phyloP scores from a whole-genome alignment of 2,329 filamentous ascomycete genomes.

The Fusarium gaditjirri region DNA sequence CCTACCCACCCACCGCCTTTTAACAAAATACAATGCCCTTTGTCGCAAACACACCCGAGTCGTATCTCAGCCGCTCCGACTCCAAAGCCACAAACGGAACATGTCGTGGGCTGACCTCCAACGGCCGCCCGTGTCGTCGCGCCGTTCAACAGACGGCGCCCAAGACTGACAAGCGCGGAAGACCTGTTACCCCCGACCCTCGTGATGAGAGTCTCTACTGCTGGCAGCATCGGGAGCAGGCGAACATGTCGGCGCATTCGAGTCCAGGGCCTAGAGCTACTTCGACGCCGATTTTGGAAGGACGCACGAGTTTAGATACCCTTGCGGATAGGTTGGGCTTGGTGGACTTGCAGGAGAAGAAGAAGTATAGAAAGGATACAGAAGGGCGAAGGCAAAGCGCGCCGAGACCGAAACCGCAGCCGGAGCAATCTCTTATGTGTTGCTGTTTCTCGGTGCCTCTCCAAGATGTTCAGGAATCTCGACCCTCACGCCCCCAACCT shows the following conservation, averaged over 20 bases:
- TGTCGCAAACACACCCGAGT: conserved; percentile 77
- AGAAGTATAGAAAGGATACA: conserved; percentile 40
- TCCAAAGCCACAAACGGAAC: conserved; percentile 85
- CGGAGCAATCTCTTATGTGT: conserved; percentile 49
- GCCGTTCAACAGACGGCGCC: conserved; percentile 61
- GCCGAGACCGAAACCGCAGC: conserved; percentile 31
- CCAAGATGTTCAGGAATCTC: conserved; percentile 54
- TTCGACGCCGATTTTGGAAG: conserved; percentile 66
- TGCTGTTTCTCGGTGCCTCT: conserved; percentile 65
- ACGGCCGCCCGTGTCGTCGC: conserved; percentile 85
- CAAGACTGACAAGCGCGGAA: conserved; percentile 30
- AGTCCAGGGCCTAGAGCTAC: conserved; percentile 57
- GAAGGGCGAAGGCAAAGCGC: conserved; percentile 35
- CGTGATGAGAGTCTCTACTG: conserved; percentile 78
- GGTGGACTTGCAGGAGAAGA: conserved; percentile 68
- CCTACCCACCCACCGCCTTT: conserved; percentile 17
- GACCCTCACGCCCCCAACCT: conserved; percentile 58
- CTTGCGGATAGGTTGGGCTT: conserved; percentile 82
- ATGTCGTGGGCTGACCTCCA: conserved; percentile 86
- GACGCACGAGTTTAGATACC: conserved; percentile 85
- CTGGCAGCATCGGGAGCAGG: conserved; percentile 96
- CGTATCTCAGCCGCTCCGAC: conserved; percentile 79
- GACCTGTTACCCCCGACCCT: conserved; percentile 56
- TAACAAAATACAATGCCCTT: conserved; percentile 50
- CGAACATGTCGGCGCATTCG: conserved; percentile 59